Percentiles rank a stretch among this genome's conserved stretches.
Evolutionary conservation across 257 asterid genomes (phyloP).

Genomic region (Agastache rugosa): DNA sequence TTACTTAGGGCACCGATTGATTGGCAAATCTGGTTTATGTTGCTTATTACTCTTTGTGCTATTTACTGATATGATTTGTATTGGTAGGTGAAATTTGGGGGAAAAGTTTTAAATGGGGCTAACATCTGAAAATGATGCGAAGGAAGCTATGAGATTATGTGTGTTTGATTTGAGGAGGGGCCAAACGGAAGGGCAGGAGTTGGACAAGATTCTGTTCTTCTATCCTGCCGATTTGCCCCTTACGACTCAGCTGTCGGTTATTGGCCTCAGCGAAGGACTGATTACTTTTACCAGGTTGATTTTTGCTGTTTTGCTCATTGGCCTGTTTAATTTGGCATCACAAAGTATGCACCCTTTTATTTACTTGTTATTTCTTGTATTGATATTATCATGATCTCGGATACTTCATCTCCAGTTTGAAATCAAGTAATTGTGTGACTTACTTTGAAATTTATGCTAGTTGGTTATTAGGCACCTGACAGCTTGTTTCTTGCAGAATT

Average conservation of each 20-base stretch:
- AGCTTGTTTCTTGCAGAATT: slow-evolving; percentile 59
- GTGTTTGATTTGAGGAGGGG: slow-evolving; percentile 97
- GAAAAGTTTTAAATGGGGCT: slow-evolving; percentile 54
- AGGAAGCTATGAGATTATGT: slow-evolving; percentile 74
- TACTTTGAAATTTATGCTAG: slow-evolving; percentile 1
- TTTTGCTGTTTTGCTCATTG: not conserved
- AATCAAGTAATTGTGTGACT: not conserved
- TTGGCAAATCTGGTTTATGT: not conserved
- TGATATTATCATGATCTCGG: not conserved
- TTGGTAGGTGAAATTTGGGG: slow-evolving; percentile 31
- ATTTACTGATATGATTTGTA: slow-evolving; percentile 22
- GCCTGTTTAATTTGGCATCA: not conserved
- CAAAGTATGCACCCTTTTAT: not conserved
- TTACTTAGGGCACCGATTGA: not conserved
- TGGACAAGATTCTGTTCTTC: slow-evolving; percentile 93
- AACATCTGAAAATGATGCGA: slow-evolving; percentile 60
- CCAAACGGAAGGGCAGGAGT: slow-evolving; percentile 94
- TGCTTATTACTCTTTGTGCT: slow-evolving; percentile 10
- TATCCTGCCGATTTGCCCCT: slow-evolving; percentile 83
- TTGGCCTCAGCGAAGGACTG: slow-evolving; percentile 63
- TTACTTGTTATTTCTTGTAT: not conserved
- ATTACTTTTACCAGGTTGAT: slow-evolving; percentile 78
- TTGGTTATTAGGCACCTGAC: slow-evolving; percentile 24
- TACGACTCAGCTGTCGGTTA: slow-evolving; percentile 80
- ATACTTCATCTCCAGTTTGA: slow-evolving; percentile 14